Evolutionary conservation across 148 eudicot species (phyloP).

Genomic region (Heliamphora exappendiculata): DNA sequence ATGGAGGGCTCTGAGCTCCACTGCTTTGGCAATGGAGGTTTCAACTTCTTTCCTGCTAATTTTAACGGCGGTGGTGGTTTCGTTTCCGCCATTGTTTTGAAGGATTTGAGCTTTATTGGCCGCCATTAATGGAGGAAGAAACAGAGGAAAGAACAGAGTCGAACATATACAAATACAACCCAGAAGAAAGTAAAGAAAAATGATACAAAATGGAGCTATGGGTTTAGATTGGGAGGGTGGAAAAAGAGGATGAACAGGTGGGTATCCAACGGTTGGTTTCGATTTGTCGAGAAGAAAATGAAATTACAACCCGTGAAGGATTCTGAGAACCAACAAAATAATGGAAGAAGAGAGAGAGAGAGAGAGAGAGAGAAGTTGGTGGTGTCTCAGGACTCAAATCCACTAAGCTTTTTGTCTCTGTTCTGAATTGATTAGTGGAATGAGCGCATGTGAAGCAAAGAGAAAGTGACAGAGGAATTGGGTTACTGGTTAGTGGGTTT

Average conservation of each 20-base stretch:
- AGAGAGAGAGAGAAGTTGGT: background rate
- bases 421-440: slow-evolving; percentile 10
- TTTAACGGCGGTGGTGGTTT: slow-evolving; percentile 1
- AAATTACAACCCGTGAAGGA: slow-evolving; percentile 34
- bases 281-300: slow-evolving; percentile 13
- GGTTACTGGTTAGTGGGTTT: no score
- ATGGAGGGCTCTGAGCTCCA: slow-evolving; percentile 83
- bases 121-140: slow-evolving; percentile 29
- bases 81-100: background rate
- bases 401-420: slow-evolving; percentile 25
- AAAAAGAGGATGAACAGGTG: slow-evolving; percentile 15
- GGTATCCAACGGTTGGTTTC: slow-evolving; percentile 30
- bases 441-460: slow-evolving; percentile 35
- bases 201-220: no score
- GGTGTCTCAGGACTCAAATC: slow-evolving; percentile 4
- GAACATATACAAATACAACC: background rate
- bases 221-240: background rate
- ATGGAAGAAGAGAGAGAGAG: slow-evolving; percentile 3
- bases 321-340: slow-evolving; percentile 24
- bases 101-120: slow-evolving; percentile 14
- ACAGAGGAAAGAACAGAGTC: slow-evolving; percentile 5
- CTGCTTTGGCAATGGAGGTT: slow-evolving; percentile 75
- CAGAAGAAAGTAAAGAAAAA: background rate
- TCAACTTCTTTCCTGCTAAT: slow-evolving; percentile 49
- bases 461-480: background rate